phyloP scores from a whole-genome alignment of 805 yeast genomes.

The Saccharomycodes ludwigii region DNA sequence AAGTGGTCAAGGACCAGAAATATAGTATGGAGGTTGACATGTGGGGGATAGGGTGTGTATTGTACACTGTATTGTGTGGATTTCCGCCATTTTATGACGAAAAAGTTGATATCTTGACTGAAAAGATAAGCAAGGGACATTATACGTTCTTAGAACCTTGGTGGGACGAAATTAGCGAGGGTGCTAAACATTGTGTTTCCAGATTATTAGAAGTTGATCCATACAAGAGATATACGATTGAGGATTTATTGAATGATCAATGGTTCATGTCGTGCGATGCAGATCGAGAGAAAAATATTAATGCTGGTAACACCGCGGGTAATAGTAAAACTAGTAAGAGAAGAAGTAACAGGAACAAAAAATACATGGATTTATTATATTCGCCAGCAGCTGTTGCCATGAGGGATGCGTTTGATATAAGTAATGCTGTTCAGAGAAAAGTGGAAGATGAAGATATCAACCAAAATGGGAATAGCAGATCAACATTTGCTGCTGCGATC shows the following conservation, averaged over 20 bases:
- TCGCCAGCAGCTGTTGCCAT: slow-evolving; percentile 71
- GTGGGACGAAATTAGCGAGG: slow-evolving; percentile 75
- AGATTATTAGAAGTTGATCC: slow-evolving; percentile 63
- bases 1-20: slow-evolving; percentile 85
- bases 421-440: slow-evolving; percentile 74
- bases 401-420: slow-evolving; percentile 77
- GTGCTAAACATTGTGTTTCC: slow-evolving; percentile 57
- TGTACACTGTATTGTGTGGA: slow-evolving; percentile 88
- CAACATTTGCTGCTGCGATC: slow-evolving; percentile 6
- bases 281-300: not conserved
- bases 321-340: slow-evolving; percentile 12
- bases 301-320: slow-evolving; percentile 1
- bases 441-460: slow-evolving; percentile 56
- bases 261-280: slow-evolving; percentile 39
- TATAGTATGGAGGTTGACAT: slow-evolving; percentile 92
- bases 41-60: slow-evolving; percentile 98
- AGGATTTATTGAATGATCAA: slow-evolving; percentile 56
- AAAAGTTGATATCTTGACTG: slow-evolving; percentile 50
- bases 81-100: slow-evolving; percentile 93
- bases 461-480: slow-evolving; percentile 6
- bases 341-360: slow-evolving; percentile 14
- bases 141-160: slow-evolving; percentile 69
- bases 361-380: slow-evolving; percentile 24
- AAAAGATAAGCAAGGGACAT: slow-evolving; percentile 60
- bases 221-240: slow-evolving; percentile 49